phyloP scores from a whole-genome alignment of 2,329 filamentous ascomycete species.

The Boeremia lycopersici region DNA sequence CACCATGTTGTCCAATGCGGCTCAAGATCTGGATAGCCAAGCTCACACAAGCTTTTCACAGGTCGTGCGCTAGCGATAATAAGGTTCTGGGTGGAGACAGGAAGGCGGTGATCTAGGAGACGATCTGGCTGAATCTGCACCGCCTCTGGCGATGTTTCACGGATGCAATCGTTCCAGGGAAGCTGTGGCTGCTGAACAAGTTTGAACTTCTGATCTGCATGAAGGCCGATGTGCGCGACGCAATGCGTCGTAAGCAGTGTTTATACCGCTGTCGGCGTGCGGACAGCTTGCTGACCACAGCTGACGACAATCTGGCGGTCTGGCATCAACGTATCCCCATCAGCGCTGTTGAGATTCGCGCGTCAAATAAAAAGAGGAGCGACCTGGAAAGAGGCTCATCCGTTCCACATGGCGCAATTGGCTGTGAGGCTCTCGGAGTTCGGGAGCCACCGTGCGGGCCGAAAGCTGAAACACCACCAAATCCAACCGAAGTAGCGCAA shows the following conservation, averaged over 20 bases:
- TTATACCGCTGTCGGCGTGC: not conserved
- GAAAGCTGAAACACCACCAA: slow-evolving; percentile 15
- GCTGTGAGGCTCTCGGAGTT: slow-evolving; percentile 3
- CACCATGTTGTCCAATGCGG: slow-evolving; percentile 3
- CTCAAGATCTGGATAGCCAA: slow-evolving; percentile 6
- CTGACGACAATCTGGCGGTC: slow-evolving; percentile 4
- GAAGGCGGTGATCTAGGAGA: not conserved
- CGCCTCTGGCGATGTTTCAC: slow-evolving; percentile 14
- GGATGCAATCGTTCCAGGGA: not conserved
- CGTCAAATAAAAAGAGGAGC: not conserved
- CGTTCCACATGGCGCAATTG: slow-evolving; percentile 4
- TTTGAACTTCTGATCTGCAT: slow-evolving; percentile 4
- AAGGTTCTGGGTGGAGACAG: slow-evolving; percentile 6
- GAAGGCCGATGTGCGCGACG: not conserved
- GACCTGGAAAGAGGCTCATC: slow-evolving; percentile 3
- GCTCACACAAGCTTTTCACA: slow-evolving; percentile 24
- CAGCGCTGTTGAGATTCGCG: not conserved
- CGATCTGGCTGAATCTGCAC: slow-evolving; percentile 11
- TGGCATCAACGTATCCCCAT: not conserved
- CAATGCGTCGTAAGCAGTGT: slow-evolving; percentile 6
- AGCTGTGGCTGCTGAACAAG: slow-evolving; percentile 2
- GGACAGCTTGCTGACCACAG: not conserved
- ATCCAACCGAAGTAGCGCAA: not conserved
- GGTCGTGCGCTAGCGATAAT: slow-evolving; percentile 11
- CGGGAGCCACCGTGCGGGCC: slow-evolving; percentile 19